These are phyloP conservation scores for Kuraishia molischiana DNA, from an alignment of 805 yeast genomes.

Conservation along the genomic window DNA sequence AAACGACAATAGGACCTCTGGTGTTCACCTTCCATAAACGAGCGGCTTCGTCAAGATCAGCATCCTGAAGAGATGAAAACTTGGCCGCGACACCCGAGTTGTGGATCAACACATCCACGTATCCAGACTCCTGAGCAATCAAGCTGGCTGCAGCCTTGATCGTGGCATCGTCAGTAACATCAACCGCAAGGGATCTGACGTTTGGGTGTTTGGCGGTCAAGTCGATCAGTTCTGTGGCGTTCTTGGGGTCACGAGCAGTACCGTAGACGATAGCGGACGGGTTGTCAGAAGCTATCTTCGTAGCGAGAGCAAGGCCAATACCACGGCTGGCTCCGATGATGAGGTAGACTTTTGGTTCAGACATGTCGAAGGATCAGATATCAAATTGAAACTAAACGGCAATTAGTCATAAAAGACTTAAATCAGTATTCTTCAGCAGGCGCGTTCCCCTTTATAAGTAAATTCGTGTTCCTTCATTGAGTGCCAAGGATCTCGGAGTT, in stretches of 20 bases:
- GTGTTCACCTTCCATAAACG: constrained; percentile 12
- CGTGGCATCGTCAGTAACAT: background rate
- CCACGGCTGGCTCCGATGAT: constrained; percentile 2
- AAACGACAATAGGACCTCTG: constrained; percentile 13
- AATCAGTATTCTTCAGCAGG: too few species aligned
- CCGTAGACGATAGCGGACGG: background rate
- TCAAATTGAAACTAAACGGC: too few species aligned
- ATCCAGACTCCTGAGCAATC: background rate
- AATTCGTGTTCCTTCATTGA: too few species aligned
- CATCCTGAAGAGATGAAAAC: background rate
- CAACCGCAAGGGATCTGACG: background rate
- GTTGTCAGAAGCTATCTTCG: background rate
- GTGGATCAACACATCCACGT: background rate
- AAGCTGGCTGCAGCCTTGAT: background rate
- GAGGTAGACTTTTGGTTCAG: background rate
- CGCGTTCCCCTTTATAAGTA: too few species aligned
- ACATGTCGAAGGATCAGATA: background rate
- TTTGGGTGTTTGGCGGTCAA: background rate
- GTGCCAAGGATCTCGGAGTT: too few species aligned
- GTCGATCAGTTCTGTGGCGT: background rate
- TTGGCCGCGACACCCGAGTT: background rate
- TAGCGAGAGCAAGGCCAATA: constrained; percentile 1
- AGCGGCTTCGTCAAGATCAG: background rate
- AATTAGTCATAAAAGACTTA: too few species aligned
- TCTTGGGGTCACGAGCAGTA: background rate